Evolutionary conservation across 2,329 filamentous ascomycete species (phyloP), one percentile per base, ranked within the genome.

Genomic region (Alternaria postmessia): DNA sequence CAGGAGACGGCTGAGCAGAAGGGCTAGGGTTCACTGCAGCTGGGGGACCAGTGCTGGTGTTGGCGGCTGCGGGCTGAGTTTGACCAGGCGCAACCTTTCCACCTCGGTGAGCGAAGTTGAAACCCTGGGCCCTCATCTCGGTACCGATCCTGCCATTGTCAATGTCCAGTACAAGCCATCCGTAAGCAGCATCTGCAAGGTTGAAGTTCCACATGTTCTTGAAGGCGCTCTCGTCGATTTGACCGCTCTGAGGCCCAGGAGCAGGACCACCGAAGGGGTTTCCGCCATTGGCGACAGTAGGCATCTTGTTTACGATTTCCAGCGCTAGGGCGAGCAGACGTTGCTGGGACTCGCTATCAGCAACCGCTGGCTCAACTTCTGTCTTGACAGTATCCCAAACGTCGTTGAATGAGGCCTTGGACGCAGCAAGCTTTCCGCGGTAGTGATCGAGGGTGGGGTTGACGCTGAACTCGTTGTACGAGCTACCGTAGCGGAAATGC

Each of bases 191-290:
- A 82, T 99, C 95, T 30, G 95, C 95, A 67, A 99, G 81, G 79
- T 98, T 98, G 82, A 99, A 99, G 81, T 99, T 99, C 95, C 95
- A 99, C 95, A 98, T 98, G 79, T 99, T 99, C 85, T 99, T 99
- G 87, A 99, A 99, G 1, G 95, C 95, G 73, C 94, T 97, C 83
- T 99, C 95, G 65, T 99, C 95, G 18, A 99, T 93, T 74, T 96
- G 92, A 32, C 95, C 95, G 51, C 92, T 89, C 59, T 88, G 86
- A 54, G 85, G 89, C 39, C 90, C 91, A 51, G 89, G 88, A 54
- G 89, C 87, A 30, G 92, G 92, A 14, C 94, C 94, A 44, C 95
- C 95, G 74, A 99, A 99, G 6, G 95, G 95, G 78, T 98, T 98
- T 22, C 95, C 95, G 56, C 95, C 95, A 62, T 94, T 96, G 38